Percentiles rank a stretch among this genome's conserved stretches.
Conservation (phyloP, 1,284 basidiomycete species). For the Ceratobasidium sp. region DNA sequence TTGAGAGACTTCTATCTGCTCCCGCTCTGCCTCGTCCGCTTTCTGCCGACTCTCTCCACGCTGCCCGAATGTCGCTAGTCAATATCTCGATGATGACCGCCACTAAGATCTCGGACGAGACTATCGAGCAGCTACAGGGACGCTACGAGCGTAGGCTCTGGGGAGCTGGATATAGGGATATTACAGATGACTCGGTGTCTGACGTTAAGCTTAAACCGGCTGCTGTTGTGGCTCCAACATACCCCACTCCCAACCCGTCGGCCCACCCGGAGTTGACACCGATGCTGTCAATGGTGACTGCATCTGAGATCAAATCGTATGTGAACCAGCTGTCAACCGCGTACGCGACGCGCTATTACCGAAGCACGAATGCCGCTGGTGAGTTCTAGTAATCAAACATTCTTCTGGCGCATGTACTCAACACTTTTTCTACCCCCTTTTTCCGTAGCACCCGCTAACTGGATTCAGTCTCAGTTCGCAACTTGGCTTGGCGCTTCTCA, state of each 20-base stretch:
- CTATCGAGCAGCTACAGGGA: conserved; percentile 41
- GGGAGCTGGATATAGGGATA: conserved; percentile 47
- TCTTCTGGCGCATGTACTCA: background rate
- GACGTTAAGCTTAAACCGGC: background rate
- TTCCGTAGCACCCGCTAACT: conserved; percentile 19
- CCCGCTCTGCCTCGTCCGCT: conserved; percentile 36
- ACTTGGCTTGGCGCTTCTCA: conserved; percentile 29
- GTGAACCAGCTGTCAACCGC: conserved; percentile 44
- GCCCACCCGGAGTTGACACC: conserved; percentile 46
- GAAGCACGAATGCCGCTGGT: conserved; percentile 45
- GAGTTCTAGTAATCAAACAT: conserved; percentile 8
- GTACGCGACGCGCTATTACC: conserved; percentile 48
- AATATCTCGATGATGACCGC: conserved; percentile 37
- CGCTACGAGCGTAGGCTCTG: conserved; percentile 42
- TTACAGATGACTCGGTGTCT: conserved; percentile 27
- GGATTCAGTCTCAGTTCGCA: conserved; percentile 46
- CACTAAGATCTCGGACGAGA: conserved; percentile 30
- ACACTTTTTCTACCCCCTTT: background rate
- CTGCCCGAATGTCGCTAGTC: conserved; percentile 25
- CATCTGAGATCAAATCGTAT: conserved; percentile 42
- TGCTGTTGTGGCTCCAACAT: conserved; percentile 35
- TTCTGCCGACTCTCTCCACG: conserved; percentile 35
- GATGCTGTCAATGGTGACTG: conserved; percentile 46
- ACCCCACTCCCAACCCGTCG: conserved; percentile 44
- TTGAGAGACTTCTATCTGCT: conserved; percentile 23